Evolutionary conservation across 1,139 yeast species (phyloP).

Genomic region (Nakaseomyces sp.): DNA sequence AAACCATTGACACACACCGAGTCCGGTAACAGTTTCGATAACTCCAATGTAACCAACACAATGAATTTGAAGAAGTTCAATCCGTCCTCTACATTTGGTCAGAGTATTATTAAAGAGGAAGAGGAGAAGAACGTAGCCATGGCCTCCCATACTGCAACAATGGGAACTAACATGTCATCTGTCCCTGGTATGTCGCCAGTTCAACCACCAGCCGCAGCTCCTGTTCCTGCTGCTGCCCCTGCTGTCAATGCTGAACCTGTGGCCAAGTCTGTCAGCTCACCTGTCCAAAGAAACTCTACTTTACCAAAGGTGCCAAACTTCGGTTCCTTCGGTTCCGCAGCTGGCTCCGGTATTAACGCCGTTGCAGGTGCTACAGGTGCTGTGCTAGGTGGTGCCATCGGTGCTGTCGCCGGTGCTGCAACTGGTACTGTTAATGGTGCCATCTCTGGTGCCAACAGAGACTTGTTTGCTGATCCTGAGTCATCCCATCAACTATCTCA

Average conservation of each 20-base stretch:
- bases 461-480: conserved; percentile 48
- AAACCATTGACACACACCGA: conserved; percentile 19
- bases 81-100: conserved; percentile 57
- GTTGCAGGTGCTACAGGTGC: conserved; percentile 13
- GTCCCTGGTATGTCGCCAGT: conserved; percentile 22
- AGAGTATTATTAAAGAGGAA: conserved; percentile 39
- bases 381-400: conserved; percentile 12
- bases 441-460: conserved; percentile 33
- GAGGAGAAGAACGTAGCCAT: conserved; percentile 17
- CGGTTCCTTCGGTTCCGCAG: conserved; percentile 16
- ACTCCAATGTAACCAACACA: conserved; percentile 16
- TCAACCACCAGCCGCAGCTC: conserved; percentile 11
- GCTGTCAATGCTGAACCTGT: conserved; percentile 12
- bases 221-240: no score
- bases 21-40: conserved; percentile 16
- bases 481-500: conserved; percentile 61
- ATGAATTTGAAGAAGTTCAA: conserved; percentile 26
- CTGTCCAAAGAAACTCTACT: conserved; percentile 22
- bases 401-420: conserved; percentile 12
- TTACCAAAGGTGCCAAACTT: conserved; percentile 29
- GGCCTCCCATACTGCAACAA: conserved; percentile 3
- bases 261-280: conserved; percentile 22
- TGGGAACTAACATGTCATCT: conserved; percentile 8
- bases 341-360: conserved; percentile 11
- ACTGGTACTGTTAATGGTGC: conserved; percentile 11